Evolutionary conservation across 2,329 filamentous ascomycete species (phyloP).

Genomic region (Aureobasidium sp.): DNA sequence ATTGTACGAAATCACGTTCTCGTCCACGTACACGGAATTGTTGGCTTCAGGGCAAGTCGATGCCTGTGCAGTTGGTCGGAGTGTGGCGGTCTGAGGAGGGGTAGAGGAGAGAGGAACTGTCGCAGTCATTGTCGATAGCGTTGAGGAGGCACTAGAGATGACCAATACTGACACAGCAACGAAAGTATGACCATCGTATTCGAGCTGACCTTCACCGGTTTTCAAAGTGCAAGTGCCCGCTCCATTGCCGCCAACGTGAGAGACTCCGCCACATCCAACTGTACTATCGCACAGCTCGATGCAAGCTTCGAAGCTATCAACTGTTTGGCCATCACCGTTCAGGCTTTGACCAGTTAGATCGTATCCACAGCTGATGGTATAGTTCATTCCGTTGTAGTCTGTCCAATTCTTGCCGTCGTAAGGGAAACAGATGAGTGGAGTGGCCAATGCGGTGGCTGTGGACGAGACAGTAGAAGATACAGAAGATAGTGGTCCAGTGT

Average conservation of each 20-base stretch:
- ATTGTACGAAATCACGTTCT: constrained; percentile 14
- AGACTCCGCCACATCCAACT: constrained; percentile 14
- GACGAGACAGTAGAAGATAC: constrained; percentile 13
- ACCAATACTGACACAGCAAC: constrained; percentile 6
- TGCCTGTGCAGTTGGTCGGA: background rate
- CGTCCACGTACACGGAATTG: constrained; percentile 10
- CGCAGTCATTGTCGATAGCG: background rate
- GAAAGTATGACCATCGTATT: constrained; percentile 14
- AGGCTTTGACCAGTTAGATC: constrained; percentile 8
- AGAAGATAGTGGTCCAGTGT: constrained; percentile 22
- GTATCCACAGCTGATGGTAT: constrained; percentile 14
- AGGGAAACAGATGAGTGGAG: constrained; percentile 14
- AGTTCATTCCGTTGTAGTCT: constrained; percentile 11
- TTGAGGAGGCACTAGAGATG: background rate
- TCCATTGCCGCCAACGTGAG: constrained; percentile 16
- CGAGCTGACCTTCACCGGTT: background rate
- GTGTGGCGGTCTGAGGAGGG: constrained; percentile 5
- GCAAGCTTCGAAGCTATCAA: constrained; percentile 16
- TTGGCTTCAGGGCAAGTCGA: constrained; percentile 12
- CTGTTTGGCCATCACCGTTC: background rate
- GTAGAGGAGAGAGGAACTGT: constrained; percentile 4
- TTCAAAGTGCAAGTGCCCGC: constrained; percentile 18
- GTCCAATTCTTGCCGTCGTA: constrained; percentile 14
- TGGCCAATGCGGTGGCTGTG: constrained; percentile 1
- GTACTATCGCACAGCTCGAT: constrained; percentile 16